A percentile compares a stretch with the other conserved stretches of the same genome.
phyloP scores from a whole-genome alignment of 169 alveolate species.

The Cryptosporidium canis region DNA sequence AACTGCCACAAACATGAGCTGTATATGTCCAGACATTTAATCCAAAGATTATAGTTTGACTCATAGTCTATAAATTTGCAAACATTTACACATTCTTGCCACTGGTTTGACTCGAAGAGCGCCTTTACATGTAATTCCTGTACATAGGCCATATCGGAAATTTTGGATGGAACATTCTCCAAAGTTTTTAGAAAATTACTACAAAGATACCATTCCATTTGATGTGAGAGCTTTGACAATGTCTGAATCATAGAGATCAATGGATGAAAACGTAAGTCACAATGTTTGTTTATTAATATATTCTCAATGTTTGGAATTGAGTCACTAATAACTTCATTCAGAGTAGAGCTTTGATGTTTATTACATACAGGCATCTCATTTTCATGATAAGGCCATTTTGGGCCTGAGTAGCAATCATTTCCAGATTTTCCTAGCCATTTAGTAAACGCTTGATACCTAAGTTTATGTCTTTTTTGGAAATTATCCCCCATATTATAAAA shows the following conservation, averaged over 20 bases:
- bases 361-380: neutral
- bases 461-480: slow-evolving; percentile 10
- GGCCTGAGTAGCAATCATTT: neutral
- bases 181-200: slow-evolving; percentile 12
- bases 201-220: slow-evolving; percentile 65
- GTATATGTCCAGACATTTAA: slow-evolving; percentile 59
- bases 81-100: slow-evolving; percentile 63
- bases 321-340: neutral
- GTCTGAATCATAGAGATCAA: neutral
- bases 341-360: neutral
- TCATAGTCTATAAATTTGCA: slow-evolving; percentile 28
- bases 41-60: slow-evolving; percentile 37
- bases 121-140: slow-evolving; percentile 63
- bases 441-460: slow-evolving; percentile 7
- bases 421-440: slow-evolving; percentile 23
- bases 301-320: neutral
- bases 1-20: slow-evolving; percentile 70
- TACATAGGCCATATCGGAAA: slow-evolving; percentile 22
- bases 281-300: neutral
- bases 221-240: slow-evolving; percentile 19
- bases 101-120: slow-evolving; percentile 48
- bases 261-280: slow-evolving; percentile 3
- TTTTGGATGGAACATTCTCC: slow-evolving; percentile 11
- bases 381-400: slow-evolving; percentile 51
- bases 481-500: slow-evolving; percentile 45